Base-by-base conservation (phyloP, 306 rosid species). In the Pachyrhizus erosus region DNA sequence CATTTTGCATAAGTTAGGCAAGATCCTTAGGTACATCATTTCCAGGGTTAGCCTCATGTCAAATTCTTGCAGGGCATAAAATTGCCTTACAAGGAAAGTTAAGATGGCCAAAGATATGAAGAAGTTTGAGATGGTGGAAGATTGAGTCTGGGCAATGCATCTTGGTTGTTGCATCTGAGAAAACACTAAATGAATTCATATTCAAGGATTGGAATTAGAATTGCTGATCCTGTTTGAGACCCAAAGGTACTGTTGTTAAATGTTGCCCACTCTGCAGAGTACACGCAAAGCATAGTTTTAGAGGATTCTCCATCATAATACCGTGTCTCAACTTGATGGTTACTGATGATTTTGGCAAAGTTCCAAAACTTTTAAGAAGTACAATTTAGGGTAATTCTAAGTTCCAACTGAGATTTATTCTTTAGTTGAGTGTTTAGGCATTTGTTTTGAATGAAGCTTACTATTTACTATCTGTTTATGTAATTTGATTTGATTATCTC, bases 1-100 rank as follows among this genome's bases (percentile, higher is more conserved):
- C 57, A 69, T 42, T 79, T 49, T 45, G n/a, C 7, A 11, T 2
- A 42, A 57, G 64, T 76, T 48, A 45, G 75, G 55, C 23, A n/a
- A 60, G 80, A 17, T 27, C 23, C 14, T 66, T 13, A 23, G 48
- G 80, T 65, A 73, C 73, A 55, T 33, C 70, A 73, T 48, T 67
- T 62, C 81, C 60, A 40, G 70, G 73, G 60, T 70, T 75, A 70
- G 85, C 80, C 73, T 70, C 80, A 54, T 70, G 80, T 67, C 57
- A 74, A 70, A 62, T 83, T 75, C 82, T 40, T 52, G 82, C 83
- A 51, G 77, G 83, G 80, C 84, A 60, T 71, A 70, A 46, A 33
- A 71, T 86, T 82, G 64, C 78, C 79, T 68, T 77, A 10, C 17
- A 62, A 51, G 67, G 83, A 40, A 76, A 76, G 76, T 76, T 69